Evolutionary conservation across 2,329 filamentous ascomycete species (phyloP).

Genomic region (Claviceps cyperi): DNA sequence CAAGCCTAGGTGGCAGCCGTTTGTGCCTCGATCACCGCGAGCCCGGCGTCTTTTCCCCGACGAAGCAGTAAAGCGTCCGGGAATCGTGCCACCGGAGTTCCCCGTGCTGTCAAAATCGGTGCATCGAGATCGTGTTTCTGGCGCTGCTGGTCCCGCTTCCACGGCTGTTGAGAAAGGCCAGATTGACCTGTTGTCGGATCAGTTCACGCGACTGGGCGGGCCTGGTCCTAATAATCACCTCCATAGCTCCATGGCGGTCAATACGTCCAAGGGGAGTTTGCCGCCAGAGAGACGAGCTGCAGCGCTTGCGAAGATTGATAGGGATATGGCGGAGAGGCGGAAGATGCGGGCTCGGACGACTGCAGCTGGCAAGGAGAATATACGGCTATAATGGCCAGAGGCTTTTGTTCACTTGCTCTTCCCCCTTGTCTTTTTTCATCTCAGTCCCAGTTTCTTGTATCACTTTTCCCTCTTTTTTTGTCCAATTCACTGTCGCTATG

Average conservation of each 20-base stretch:
- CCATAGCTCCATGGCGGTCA: conserved; percentile 18
- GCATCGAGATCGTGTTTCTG: conserved; percentile 7
- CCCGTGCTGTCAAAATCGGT: conserved; percentile 14
- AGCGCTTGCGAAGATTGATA: conserved; percentile 39
- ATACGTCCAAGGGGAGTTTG: conserved; percentile 28
- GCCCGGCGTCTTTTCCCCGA: conserved; percentile 24
- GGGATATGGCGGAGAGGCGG: conserved; percentile 37
- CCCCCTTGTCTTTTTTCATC: neutral
- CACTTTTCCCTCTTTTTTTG: neutral
- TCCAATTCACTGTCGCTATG: neutral
- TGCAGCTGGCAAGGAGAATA: conserved; percentile 36
- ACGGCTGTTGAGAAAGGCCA: conserved; percentile 16
- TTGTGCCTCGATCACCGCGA: conserved; percentile 26
- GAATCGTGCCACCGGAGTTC: conserved; percentile 14
- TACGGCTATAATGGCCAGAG: conserved; percentile 18
- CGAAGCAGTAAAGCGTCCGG: conserved; percentile 15
- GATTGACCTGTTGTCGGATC: conserved; percentile 31
- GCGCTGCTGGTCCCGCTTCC: neutral
- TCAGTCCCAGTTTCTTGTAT: neutral
- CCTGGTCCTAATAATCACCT: conserved; percentile 17
- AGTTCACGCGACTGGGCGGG: conserved; percentile 30
- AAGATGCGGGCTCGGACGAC: conserved; percentile 17
- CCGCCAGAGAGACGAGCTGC: conserved; percentile 38
- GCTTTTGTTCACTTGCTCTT: neutral
- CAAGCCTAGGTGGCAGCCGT: conserved; percentile 26